Percentiles rank a stretch among this genome's conserved stretches.
phyloP scores from a whole-genome alignment of 2,329 filamentous ascomycete species.

The Beauveria sp. region DNA sequence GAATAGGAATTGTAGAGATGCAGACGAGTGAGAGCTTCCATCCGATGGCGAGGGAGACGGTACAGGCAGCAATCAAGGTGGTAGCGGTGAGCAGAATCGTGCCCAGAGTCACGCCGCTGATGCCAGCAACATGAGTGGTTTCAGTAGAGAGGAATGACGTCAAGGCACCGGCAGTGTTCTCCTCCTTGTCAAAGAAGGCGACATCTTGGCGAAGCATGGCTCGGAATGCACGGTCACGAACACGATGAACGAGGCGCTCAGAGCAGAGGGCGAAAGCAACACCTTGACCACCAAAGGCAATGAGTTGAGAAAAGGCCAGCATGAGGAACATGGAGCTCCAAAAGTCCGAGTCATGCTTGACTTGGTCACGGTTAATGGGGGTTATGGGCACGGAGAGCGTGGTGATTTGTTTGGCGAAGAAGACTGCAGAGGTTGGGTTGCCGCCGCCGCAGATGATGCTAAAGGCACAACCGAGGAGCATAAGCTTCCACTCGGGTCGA shows the following conservation, averaged over 20 bases:
- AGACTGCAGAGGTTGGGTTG: constrained; percentile 63
- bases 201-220: constrained; percentile 90
- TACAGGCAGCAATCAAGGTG: constrained; percentile 68
- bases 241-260: constrained; percentile 76
- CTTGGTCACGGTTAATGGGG: constrained; percentile 40
- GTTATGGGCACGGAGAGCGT: constrained; percentile 52
- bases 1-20: constrained; percentile 67
- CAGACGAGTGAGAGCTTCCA: constrained; percentile 88
- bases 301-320: constrained; percentile 65
- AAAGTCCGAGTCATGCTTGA: constrained; percentile 69
- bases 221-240: constrained; percentile 75
- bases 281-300: constrained; percentile 63
- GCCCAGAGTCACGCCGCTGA: constrained; percentile 81
- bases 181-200: constrained; percentile 79
- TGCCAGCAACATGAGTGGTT: constrained; percentile 79
- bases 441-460: constrained; percentile 72
- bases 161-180: constrained; percentile 82
- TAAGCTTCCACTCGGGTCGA: constrained; percentile 58
- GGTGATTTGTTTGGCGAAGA: constrained; percentile 84
- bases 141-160: constrained; percentile 86
- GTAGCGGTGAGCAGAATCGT: constrained; percentile 75
- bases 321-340: constrained; percentile 88
- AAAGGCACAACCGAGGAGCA: constrained; percentile 67
- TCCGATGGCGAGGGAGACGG: constrained; percentile 64
- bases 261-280: constrained; percentile 75